These are phyloP conservation scores for Nepenthes mirabilis DNA, from an alignment of 148 eudicot genomes.

Conservation along the genomic window DNA sequence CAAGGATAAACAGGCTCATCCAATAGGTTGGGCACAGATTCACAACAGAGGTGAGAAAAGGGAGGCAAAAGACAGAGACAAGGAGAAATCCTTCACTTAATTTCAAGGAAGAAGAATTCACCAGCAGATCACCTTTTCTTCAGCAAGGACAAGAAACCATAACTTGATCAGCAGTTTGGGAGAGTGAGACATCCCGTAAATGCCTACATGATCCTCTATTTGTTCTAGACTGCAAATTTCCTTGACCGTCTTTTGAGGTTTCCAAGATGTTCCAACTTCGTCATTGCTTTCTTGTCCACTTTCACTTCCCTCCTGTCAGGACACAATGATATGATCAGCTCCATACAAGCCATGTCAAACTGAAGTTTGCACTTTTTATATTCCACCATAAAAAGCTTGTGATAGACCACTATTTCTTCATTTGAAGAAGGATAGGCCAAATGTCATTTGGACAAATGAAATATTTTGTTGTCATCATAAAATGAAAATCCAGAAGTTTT, in stretches of 20 bases:
- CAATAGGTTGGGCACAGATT: not conserved
- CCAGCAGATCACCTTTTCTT: constrained; percentile 78
- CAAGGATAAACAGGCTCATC: not conserved
- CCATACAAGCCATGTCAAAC: too few species aligned
- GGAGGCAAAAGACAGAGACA: not conserved
- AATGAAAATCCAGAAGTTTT: too few species aligned
- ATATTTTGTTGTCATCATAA: too few species aligned
- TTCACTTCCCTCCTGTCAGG: constrained; percentile 5
- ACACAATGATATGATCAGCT: too few species aligned
- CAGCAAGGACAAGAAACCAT: constrained; percentile 60
- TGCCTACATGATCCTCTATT: constrained; percentile 31
- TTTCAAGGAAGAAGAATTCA: constrained; percentile 19
- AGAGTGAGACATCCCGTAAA: constrained; percentile 25
- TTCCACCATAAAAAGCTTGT: too few species aligned
- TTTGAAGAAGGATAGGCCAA: too few species aligned
- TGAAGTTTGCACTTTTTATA: too few species aligned
- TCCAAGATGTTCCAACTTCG: constrained; percentile 46
- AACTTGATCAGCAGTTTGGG: constrained; percentile 42
- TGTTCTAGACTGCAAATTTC: constrained; percentile 34
- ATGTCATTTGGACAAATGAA: too few species aligned
- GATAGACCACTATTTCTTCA: too few species aligned
- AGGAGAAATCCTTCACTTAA: not conserved
- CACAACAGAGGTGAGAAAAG: not conserved
- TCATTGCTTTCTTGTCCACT: constrained; percentile 96
- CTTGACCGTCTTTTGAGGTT: constrained; percentile 60